Base-by-base conservation (phyloP, 2,329 filamentous ascomycete genomes). In the Trichoderma arundinaceum region DNA sequence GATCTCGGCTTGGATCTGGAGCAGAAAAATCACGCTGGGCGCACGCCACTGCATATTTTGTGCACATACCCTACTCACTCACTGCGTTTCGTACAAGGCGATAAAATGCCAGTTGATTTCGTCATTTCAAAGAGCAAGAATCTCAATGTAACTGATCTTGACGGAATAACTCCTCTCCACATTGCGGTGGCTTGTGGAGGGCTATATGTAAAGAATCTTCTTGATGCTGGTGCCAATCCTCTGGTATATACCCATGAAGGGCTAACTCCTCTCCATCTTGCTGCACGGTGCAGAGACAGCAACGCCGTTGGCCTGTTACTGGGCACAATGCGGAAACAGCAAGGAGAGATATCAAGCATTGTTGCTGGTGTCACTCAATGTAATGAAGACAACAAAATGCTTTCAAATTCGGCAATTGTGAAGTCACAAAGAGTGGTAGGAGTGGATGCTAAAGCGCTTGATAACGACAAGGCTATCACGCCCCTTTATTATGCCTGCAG, bases 211-310 rank as follows among this genome's bases (percentile, higher is more conserved):
- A 69, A 69, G 15, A 64, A 67, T n/a, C 70, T 81, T 4, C 69
- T 82, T 5, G 69, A 72, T 10, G 73, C 74, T 28, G 77, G 79
- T 5, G 78, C 78, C 1, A 71, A 81, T 69, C 68, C 75, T 4
- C 65, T 53, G 4, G 69, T 70, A 10, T 33, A 59, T 1, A 80
- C 77, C 0, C n/a, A 72, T 7, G 73, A 78, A 13, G 75, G 76
- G 0, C 69, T 76, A 48, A 80, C 73, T 1, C 68, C 75, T 9
- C 70, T 83, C 5, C 80, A 82, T 56, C 65, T 82, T 38, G 79
- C 78, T 1, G 74, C 77, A 9, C 72, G 74, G 32, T 64, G 67
- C 8, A 65, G 75, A 15, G 67, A 77, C 53, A 66, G 59, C 54
- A 78, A 79, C 58, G 72, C 74, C 8, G 62, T 79, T 2, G 75